Conservation (phyloP, 1,284 basidiomycete species). For the Sanguinoderma infundibulare region DNA sequence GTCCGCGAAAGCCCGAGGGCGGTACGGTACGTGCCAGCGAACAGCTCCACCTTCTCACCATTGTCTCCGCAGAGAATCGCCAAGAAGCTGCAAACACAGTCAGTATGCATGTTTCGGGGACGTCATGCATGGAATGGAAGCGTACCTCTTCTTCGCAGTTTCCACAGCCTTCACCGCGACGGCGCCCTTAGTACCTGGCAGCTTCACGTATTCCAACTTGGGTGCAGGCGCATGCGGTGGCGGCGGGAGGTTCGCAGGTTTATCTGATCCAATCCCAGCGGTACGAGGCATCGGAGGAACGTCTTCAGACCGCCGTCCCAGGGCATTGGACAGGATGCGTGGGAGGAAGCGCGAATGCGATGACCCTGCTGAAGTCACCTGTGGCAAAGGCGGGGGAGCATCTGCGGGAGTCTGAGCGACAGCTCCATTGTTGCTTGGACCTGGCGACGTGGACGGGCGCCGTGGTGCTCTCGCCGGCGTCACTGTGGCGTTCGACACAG, state of each 20-base stretch:
- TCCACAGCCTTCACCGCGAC: conserved; percentile 84
- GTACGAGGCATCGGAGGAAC: conserved; percentile 41
- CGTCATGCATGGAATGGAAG: conserved; percentile 2
- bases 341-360: conserved; percentile 67
- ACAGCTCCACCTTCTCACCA: conserved; percentile 90
- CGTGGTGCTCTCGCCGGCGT: conserved; percentile 19
- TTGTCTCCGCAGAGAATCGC: conserved; percentile 90
- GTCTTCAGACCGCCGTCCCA: conserved; percentile 66
- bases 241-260: conserved; percentile 15
- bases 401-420: conserved; percentile 9
- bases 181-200: conserved; percentile 88
- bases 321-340: conserved; percentile 69
- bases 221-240: conserved; percentile 66
- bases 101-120: conserved; percentile 3
- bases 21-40: conserved; percentile 84
- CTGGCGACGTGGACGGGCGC: conserved; percentile 33
- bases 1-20: conserved; percentile 82
- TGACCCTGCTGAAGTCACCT: conserved; percentile 40
- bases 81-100: conserved; percentile 63
- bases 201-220: conserved; percentile 87
- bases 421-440: conserved; percentile 24
- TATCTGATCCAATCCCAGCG: conserved; percentile 26
- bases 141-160: conserved; percentile 83
- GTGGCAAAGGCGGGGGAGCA: conserved; percentile 30
- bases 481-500: conserved; percentile 17